Base-by-base conservation (phyloP, 2,329 filamentous ascomycete genomes). In the Monilinia vaccinii-corymbosi region DNA sequence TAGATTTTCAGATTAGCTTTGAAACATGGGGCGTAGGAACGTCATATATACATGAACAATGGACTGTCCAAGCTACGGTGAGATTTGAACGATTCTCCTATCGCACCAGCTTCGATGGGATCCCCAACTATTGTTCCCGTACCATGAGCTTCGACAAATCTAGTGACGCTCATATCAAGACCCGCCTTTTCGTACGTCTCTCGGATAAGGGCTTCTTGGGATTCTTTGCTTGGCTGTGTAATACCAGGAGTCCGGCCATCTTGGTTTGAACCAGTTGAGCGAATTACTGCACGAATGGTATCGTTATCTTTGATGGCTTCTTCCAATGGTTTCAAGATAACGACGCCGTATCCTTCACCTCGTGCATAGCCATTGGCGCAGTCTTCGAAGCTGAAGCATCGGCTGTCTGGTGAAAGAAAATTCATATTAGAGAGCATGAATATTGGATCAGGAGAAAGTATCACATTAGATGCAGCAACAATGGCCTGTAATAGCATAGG, bases 361-460 rank as follows among this genome's bases (percentile, higher is more conserved):
- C 83, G 75, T 0, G 78, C 81, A 65, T 87, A 88, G 0, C 85
- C 85, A 62, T 83, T 80, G 25, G 82, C 85, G 2, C 77, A 74
- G 18, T 75, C 67, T 63, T 87, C 84, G 64, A 83, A 86, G 3
- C 74, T 72, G 59, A 79, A 79, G 63, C 78, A 81, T n/a, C 73
- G 68, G 0, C 77, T 75, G 70, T 64, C 64, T 9, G 32, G 32
- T 11, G 32, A 34, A 11, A 34, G 10, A 11, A 34, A 34, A 11
- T 11, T 11, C 32, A 34, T 34, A 11, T 34, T 34, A 21, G 34
- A 58, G 28, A 21, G n/a, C n/a, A n/a, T n/a, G n/a, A n/a, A n/a
- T n/a, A n/a, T n/a, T n/a, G n/a, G n/a, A n/a, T n/a, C n/a, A n/a
- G n/a, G n/a, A n/a, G n/a, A n/a, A n/a, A n/a, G n/a, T n/a, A n/a